phyloP scores from a whole-genome alignment of 371 early-diverging fungal species.

The Sporodiniella umbellata region DNA sequence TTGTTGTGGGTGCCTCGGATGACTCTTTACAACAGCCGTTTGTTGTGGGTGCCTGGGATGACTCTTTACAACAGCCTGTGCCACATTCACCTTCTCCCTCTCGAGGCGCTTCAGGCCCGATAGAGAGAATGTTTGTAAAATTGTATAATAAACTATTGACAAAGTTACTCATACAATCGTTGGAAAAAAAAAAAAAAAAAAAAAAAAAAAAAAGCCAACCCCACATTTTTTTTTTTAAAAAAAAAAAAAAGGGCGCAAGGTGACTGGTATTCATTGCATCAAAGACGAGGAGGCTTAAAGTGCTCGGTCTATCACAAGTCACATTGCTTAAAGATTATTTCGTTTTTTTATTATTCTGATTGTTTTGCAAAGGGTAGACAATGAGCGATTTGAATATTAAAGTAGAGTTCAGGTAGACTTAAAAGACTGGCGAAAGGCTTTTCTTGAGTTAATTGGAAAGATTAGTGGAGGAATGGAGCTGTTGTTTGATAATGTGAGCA shows the following conservation, averaged over 20 bases:
- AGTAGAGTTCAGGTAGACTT: conserved; percentile 22
- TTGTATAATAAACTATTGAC: conserved; percentile 40
- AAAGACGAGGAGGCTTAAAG: no score
- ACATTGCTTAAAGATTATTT: background rate
- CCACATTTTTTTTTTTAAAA: background rate
- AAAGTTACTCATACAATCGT: conserved; percentile 30
- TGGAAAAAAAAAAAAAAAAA: conserved; percentile 5
- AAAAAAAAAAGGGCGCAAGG: background rate
- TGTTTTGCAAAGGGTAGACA: background rate
- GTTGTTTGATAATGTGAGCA: conserved; percentile 76
- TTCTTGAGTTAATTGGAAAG: no score
- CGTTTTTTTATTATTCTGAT: background rate
- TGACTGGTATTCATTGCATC: conserved; percentile 1
- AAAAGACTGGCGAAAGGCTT: no score
- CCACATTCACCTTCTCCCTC: conserved; percentile 14
- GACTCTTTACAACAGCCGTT: conserved; percentile 15
- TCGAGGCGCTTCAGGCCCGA: conserved; percentile 31
- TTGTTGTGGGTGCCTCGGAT: no score
- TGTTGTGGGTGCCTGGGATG: no score
- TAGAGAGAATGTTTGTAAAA: conserved; percentile 43
- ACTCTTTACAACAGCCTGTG: conserved; percentile 33
- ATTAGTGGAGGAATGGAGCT: conserved; percentile 92
- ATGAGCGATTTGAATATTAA: conserved; percentile 21
- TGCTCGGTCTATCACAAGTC: no score
- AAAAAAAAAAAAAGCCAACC: conserved; percentile 3